A percentile compares a stretch with the other conserved stretches of the same genome.
Conservation (phyloP, 2,329 filamentous ascomycete genomes). For the Scopulariopsis brevicaulis region DNA sequence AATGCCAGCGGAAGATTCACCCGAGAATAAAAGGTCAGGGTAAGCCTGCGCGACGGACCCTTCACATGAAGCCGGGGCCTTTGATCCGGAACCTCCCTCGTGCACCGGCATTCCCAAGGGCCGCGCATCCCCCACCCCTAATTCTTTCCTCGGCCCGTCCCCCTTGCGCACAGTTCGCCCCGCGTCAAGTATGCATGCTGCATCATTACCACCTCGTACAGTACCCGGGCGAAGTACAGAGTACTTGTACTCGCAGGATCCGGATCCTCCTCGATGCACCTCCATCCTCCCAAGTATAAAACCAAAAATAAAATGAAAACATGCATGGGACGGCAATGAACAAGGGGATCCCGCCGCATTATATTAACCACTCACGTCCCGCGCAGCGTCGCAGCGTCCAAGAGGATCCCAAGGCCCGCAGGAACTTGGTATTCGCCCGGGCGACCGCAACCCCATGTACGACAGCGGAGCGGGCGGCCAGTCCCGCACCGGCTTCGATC, state of each 20-base stretch:
- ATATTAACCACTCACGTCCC: neutral
- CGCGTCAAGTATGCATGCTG: neutral
- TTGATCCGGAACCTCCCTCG: too few relatives aligned
- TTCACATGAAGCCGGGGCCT: too few relatives aligned
- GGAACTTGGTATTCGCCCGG: too few relatives aligned
- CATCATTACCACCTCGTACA: neutral
- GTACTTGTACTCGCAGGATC: neutral
- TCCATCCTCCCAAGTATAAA: too few relatives aligned
- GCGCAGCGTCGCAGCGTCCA: neutral
- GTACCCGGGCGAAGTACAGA: neutral
- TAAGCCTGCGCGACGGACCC: neutral
- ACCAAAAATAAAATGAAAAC: neutral
- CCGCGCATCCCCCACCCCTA: neutral
- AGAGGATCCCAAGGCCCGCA: too few relatives aligned
- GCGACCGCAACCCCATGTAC: neutral
- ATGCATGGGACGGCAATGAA: neutral
- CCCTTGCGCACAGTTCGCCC: neutral
- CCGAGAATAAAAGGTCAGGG: neutral
- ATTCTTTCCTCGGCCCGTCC: neutral
- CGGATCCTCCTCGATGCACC: too few relatives aligned
- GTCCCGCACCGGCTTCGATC: slow-evolving; percentile 1
- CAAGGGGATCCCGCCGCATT: neutral
- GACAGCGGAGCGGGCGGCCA: slow-evolving; percentile 1
- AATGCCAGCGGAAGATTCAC: neutral
- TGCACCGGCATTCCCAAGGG: neutral